Percentiles rank a stretch among this genome's conserved stretches.
Evolutionary conservation across 345 rosid species (phyloP).

Genomic region (Geranium brycei): DNA sequence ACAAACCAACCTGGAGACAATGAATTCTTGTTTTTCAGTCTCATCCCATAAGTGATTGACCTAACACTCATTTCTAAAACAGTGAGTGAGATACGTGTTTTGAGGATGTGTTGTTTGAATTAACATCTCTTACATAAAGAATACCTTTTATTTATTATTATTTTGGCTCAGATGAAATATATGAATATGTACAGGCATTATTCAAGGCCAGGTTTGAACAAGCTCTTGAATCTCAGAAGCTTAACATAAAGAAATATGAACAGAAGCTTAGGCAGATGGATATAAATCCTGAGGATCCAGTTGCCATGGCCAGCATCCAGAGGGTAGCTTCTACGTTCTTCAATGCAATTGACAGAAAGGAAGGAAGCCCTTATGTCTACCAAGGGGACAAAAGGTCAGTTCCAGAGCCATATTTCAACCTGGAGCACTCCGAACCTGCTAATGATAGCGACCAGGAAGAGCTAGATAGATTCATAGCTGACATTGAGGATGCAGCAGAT

Average conservation of each 20-base stretch:
- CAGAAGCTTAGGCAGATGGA: constrained; percentile 82
- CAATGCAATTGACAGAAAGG: constrained; percentile 83
- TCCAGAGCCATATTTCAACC: constrained; percentile 11
- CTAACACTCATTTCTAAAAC: neutral
- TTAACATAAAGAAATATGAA: constrained; percentile 83
- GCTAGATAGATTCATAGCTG: constrained; percentile 74
- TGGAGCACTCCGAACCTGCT: constrained; percentile 31
- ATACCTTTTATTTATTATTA: too few species aligned
- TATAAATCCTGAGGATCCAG: constrained; percentile 94
- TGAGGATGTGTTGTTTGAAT: too few species aligned
- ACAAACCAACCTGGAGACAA: neutral
- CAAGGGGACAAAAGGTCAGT: constrained; percentile 36
- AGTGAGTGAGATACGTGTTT: too few species aligned
- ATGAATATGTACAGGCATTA: constrained; percentile 53
- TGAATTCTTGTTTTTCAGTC: neutral
- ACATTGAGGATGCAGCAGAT: constrained; percentile 96
- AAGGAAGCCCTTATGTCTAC: constrained; percentile 89
- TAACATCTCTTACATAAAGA: too few species aligned
- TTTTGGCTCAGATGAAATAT: neutral
- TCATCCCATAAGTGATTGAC: too few species aligned
- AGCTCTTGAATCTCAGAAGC: constrained; percentile 98
- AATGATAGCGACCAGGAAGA: constrained; percentile 95
- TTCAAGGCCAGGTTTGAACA: constrained; percentile 97
- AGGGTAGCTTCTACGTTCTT: constrained; percentile 97
- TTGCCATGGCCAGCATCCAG: constrained; percentile 95